Percentiles rank a stretch among this genome's conserved stretches.
Evolutionary conservation across 2,329 filamentous ascomycete genomes (phyloP).

Genomic region (Beauveria brongniartii): DNA sequence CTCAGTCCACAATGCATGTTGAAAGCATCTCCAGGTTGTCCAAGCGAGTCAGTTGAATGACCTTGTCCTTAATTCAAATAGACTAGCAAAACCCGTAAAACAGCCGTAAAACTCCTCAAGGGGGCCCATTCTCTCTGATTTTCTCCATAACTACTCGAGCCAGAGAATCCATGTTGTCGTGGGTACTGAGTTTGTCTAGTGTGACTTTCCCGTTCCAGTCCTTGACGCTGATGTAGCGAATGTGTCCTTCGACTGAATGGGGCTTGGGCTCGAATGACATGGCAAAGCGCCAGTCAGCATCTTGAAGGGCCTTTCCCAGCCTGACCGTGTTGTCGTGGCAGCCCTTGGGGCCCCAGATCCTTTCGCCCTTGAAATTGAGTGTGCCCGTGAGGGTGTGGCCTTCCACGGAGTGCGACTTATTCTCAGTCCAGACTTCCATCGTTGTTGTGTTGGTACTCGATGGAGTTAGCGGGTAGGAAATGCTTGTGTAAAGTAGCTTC

Average conservation of each 20-base stretch:
- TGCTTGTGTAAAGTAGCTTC: not conserved
- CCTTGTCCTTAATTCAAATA: not conserved
- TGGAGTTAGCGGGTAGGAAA: not conserved
- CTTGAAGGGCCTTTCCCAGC: not conserved
- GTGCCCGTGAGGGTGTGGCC: not conserved
- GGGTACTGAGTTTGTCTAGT: not conserved
- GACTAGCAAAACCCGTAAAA: not conserved
- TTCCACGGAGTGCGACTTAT: not conserved
- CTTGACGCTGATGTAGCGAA: not conserved
- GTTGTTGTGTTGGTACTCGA: not conserved
- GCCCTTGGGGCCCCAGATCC: not conserved
- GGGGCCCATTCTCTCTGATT: not conserved
- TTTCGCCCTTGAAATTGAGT: not conserved
- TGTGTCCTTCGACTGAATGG: not conserved
- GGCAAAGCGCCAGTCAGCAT: not conserved
- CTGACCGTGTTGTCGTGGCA: not conserved
- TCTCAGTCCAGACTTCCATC: not conserved
- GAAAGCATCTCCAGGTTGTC: not conserved
- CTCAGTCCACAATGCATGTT: not conserved
- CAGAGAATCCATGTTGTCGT: not conserved
- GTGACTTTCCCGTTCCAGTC: not conserved
- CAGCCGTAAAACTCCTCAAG: not conserved
- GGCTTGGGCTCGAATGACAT: not conserved
- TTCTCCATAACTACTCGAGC: not conserved
- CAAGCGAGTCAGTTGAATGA: not conserved